Conservation (phyloP, 148 eudicot species). For the Heliamphora exappendiculata region DNA sequence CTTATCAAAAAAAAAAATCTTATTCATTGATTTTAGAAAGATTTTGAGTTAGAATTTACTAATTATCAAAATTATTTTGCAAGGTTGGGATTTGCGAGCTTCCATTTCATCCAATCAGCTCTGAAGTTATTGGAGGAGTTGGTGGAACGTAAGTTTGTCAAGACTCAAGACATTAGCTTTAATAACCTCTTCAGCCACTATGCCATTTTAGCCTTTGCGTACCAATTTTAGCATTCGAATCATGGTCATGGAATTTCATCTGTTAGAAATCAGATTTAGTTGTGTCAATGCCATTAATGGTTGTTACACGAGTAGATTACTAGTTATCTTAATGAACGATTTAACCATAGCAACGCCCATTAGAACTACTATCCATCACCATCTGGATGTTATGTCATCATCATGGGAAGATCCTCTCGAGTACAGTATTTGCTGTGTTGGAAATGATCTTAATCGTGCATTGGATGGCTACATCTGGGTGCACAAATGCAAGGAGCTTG, state of each 20-base stretch:
- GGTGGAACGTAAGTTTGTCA: constrained; percentile 85
- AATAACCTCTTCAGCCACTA: not conserved
- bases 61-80: constrained; percentile 13
- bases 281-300: not conserved
- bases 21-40: not conserved
- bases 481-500: too few relatives aligned
- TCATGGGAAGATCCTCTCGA: too few relatives aligned
- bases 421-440: not conserved
- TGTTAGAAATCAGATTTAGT: not conserved
- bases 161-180: not conserved
- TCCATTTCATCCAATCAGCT: constrained; percentile 92
- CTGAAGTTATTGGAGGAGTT: constrained; percentile 86
- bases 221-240: not conserved
- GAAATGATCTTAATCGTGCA: not conserved
- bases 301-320: not conserved
- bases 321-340: too few relatives aligned
- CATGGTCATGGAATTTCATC: not conserved
- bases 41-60: constrained; percentile 3
- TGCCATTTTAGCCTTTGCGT: not conserved
- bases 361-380: too few relatives aligned
- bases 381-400: too few relatives aligned
- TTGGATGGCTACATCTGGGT: too few relatives aligned
- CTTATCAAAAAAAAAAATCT: too few relatives aligned
- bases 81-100: constrained; percentile 97
- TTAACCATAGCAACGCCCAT: too few relatives aligned